A percentile compares a stretch with the other conserved stretches of the same genome.
phyloP scores from a whole-genome alignment of 2,329 filamentous ascomycete genomes.

The Claviceps sorghi region DNA sequence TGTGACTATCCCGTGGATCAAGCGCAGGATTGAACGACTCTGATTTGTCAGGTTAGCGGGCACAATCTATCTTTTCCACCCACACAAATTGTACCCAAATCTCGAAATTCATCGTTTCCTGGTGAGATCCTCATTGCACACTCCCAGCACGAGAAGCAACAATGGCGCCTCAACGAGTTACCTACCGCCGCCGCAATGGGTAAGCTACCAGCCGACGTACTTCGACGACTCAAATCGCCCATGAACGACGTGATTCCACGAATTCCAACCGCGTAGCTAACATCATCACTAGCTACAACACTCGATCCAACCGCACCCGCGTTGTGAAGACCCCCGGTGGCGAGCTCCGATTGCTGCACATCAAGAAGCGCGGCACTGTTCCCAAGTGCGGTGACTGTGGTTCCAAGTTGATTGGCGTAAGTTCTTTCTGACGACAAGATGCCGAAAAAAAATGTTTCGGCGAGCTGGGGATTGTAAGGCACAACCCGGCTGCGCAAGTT shows the following conservation, averaged over 20 bases:
- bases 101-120: slow-evolving; percentile 25
- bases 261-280: not conserved
- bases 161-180: slow-evolving; percentile 46
- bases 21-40: slow-evolving; percentile 1
- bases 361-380: slow-evolving; percentile 97
- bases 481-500: not conserved
- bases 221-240: not conserved
- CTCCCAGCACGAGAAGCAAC: slow-evolving; percentile 30
- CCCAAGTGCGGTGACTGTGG: slow-evolving; percentile 99
- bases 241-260: not conserved
- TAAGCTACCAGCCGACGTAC: slow-evolving; percentile 32
- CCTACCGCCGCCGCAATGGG: slow-evolving; percentile 67
- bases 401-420: slow-evolving; percentile 93
- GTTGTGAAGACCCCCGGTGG: slow-evolving; percentile 94
- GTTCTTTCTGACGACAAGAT: slow-evolving; percentile 28
- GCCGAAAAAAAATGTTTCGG: not conserved
- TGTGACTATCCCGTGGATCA: not conserved
- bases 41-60: slow-evolving; percentile 26
- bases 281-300: slow-evolving; percentile 66
- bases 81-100: slow-evolving; percentile 30
- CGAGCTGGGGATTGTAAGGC: not conserved
- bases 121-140: slow-evolving; percentile 23
- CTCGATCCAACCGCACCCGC: slow-evolving; percentile 90
- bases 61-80: slow-evolving; percentile 21
- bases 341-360: slow-evolving; percentile 89